Conservation (phyloP, 306 rosid genomes). For the Lotus japonicus region DNA sequence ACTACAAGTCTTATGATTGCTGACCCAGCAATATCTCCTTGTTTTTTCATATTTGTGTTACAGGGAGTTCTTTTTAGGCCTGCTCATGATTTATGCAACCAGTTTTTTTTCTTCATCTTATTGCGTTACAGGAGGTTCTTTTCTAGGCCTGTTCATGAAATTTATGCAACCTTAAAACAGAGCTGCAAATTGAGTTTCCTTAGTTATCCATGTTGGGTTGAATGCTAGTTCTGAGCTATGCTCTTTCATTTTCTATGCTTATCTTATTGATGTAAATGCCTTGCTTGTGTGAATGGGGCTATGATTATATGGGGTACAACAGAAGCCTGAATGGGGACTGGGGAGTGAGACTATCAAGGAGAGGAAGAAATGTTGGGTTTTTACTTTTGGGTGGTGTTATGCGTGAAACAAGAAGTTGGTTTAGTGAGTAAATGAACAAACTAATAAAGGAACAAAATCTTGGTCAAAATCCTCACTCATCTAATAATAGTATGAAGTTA, state of each 20-base stretch:
- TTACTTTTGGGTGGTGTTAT: neutral
- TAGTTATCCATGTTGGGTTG: neutral
- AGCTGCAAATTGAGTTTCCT: constrained; percentile 4
- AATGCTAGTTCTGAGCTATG: neutral
- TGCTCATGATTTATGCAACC: too few species aligned
- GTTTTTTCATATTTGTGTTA: neutral
- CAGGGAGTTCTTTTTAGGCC: too few species aligned
- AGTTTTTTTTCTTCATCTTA: too few species aligned
- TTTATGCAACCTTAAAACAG: neutral
- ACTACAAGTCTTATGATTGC: neutral
- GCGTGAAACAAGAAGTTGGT: neutral
- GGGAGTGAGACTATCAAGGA: neutral
- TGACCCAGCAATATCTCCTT: neutral
- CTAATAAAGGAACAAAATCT: too few species aligned
- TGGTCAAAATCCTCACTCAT: too few species aligned
- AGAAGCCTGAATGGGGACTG: neutral
- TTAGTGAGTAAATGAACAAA: neutral
- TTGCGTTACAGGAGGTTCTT: too few species aligned
- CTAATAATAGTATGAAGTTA: too few species aligned
- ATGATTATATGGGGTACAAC: neutral
- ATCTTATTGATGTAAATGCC: neutral
- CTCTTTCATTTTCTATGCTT: neutral
- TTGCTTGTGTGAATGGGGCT: neutral
- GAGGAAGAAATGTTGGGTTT: neutral
- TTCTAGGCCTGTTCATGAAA: neutral